phyloP scores from a whole-genome alignment of 2,329 filamentous ascomycete genomes.

The Lachnellula hyalina region DNA sequence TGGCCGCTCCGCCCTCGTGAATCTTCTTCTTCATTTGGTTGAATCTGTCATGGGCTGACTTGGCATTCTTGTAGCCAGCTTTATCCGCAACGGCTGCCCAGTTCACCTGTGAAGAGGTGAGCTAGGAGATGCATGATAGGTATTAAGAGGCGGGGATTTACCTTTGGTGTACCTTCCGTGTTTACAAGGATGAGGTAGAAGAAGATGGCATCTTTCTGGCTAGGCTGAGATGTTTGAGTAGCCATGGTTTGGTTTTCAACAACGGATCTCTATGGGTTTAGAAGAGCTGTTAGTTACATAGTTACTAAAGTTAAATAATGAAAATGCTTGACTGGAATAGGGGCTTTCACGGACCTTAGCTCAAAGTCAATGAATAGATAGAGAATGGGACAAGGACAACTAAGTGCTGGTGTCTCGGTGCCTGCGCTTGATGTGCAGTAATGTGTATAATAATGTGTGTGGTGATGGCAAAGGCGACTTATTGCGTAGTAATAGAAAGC shows the following conservation, averaged over 20 bases:
- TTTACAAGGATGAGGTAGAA: conserved; percentile 3
- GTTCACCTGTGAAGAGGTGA: conserved; percentile 26
- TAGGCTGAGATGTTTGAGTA: not conserved
- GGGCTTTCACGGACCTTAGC: no score
- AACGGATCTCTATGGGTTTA: no score
- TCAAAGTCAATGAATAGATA: no score
- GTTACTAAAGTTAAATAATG: no score
- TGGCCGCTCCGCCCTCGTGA: conserved; percentile 14
- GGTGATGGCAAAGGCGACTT: no score
- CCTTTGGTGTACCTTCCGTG: conserved; percentile 7
- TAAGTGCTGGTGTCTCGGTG: no score
- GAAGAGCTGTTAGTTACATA: not conserved
- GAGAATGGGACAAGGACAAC: no score
- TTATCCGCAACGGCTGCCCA: conserved; percentile 42
- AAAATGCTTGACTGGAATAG: no score
- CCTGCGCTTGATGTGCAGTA: no score
- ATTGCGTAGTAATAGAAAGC: no score
- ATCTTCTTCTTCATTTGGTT: conserved; percentile 46
- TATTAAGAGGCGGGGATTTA: not conserved
- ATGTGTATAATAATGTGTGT: no score
- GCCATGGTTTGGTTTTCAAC: not conserved
- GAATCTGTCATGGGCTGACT: conserved; percentile 43
- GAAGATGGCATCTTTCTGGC: conserved; percentile 3
- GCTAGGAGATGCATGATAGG: not conserved
- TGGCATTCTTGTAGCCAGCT: conserved; percentile 41